Evolutionary conservation across 2,329 filamentous ascomycete genomes (phyloP), one percentile per base, ranked within the genome.

Genomic region (Chaetothyriales sp.): DNA sequence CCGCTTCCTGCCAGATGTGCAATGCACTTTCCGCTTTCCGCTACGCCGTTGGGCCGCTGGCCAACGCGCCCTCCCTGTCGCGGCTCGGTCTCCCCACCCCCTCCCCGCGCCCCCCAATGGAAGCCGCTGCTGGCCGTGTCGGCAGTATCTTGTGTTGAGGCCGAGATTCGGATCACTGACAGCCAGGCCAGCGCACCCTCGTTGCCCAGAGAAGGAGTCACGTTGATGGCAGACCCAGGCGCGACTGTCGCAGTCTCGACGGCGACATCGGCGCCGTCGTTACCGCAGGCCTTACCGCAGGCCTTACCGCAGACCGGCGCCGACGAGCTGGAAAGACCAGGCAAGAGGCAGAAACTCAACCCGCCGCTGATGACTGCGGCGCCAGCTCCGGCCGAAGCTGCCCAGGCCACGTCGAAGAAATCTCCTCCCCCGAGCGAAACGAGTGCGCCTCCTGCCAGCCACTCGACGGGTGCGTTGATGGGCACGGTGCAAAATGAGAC

Each of bases 361-460:
- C 60, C 66, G 43, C 63, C 55, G 58, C 74, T 63, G 67, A 64
- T 61, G 59, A 69, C 61, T 67, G 73, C 63, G 76, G 85, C 67
- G 75, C 80, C 20, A n/a, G 56, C 58, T 18, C 70, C 81, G 51
- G 78, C 74, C 54, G 79, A 83, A 58, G 15, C 33, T 40, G 54
- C 55, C 62, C 48, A 55, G 56, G 50, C 65, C 66, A 55, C 62
- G 63, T 49, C 61, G 60, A 25, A 46, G 6, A 44, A 43, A 2
- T 51, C 51, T 10, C 47, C 52, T 1, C 47, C 56, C 5, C 51
- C 49, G 29, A 51, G 57, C 50, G 65, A 64, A 46, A 67, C 62
- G 51, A 69, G 65, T 48, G 66, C 66, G 5, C 69, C 70, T 48
- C 68, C 70, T 33, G 64, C 66, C n/a, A 64, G 65, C 29, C 68